Evolutionary conservation across 2,329 filamentous ascomycete genomes (phyloP).

Genomic region (Kalmusia sp.): DNA sequence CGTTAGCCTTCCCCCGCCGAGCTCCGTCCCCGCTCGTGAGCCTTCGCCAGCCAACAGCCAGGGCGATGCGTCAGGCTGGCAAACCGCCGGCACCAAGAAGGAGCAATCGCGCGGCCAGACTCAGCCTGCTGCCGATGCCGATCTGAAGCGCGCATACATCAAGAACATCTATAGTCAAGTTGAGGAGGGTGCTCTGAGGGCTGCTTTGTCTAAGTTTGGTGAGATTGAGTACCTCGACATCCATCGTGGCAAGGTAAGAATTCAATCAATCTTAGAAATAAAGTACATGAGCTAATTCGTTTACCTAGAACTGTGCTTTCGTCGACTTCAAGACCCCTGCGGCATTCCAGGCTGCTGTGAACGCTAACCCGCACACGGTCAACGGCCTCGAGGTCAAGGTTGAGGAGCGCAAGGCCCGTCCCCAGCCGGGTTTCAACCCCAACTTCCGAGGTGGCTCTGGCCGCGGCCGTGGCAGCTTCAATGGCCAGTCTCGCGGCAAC

Average conservation of each 20-base stretch:
- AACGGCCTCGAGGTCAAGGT: constrained; percentile 83
- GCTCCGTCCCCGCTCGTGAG: constrained; percentile 43
- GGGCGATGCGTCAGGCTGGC: constrained; percentile 77
- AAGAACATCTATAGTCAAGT: constrained; percentile 95
- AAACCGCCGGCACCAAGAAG: constrained; percentile 86
- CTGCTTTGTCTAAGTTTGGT: constrained; percentile 72
- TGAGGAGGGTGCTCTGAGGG: constrained; percentile 73
- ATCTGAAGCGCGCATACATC: constrained; percentile 85
- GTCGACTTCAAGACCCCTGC: constrained; percentile 86
- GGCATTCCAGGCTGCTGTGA: constrained; percentile 82
- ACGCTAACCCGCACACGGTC: constrained; percentile 84
- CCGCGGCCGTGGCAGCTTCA: constrained; percentile 66
- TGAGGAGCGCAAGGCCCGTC: constrained; percentile 79
- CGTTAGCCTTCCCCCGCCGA: constrained; percentile 33
- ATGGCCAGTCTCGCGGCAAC: constrained; percentile 68
- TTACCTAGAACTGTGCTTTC: constrained; percentile 86
- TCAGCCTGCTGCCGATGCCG: constrained; percentile 70
- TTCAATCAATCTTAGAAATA: constrained; percentile 7
- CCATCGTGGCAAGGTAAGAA: constrained; percentile 74
- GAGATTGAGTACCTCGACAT: constrained; percentile 70
- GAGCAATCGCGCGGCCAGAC: constrained; percentile 79
- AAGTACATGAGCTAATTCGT: constrained; percentile 21
- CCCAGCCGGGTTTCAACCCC: constrained; percentile 39
- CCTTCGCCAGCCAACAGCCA: constrained; percentile 50
- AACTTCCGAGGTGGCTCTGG: constrained; percentile 51